These are phyloP conservation scores for Sporothrix brunneoviolacea DNA, from an alignment of 2,329 filamentous ascomycete species.

Conservation along the genomic window DNA sequence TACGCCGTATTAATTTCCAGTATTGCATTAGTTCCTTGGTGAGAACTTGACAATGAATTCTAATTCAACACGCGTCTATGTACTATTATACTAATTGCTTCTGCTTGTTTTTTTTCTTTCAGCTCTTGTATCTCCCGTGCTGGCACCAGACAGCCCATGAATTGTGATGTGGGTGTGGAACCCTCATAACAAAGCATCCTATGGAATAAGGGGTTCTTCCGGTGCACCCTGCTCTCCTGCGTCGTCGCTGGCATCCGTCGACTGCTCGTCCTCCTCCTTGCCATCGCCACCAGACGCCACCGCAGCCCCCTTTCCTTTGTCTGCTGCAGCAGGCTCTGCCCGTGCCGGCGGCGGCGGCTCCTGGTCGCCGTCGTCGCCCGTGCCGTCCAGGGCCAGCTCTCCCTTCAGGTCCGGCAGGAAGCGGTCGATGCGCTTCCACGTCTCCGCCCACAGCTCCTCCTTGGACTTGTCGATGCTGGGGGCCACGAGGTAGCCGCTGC, in stretches of 20 bases:
- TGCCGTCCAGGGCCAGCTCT: constrained; percentile 48
- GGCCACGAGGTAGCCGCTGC: constrained; percentile 73
- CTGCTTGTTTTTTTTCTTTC: too few relatives aligned
- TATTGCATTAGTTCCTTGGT: too few relatives aligned
- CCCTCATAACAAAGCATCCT: too few relatives aligned
- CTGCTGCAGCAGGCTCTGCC: too few relatives aligned
- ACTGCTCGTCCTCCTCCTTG: neutral
- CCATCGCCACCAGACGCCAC: neutral
- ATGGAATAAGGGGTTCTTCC: too few relatives aligned
- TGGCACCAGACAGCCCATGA: too few relatives aligned
- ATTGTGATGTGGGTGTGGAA: too few relatives aligned
- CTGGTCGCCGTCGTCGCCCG: neutral
- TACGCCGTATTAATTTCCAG: too few relatives aligned
- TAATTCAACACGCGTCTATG: neutral
- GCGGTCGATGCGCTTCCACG: constrained; percentile 59
- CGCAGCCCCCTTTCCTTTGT: too few relatives aligned
- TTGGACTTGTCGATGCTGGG: constrained; percentile 52
- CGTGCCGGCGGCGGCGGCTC: too few relatives aligned
- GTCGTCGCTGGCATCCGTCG: neutral
- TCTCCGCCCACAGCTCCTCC: constrained; percentile 54
- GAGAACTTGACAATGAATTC: neutral
- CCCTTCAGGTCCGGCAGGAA: constrained; percentile 55
- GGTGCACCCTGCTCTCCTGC: too few relatives aligned
- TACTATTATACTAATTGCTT: neutral
- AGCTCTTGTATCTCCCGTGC: too few relatives aligned